Base-by-base conservation (phyloP, 2,329 filamentous ascomycete species). In the Myriosclerotinia scirpicola region DNA sequence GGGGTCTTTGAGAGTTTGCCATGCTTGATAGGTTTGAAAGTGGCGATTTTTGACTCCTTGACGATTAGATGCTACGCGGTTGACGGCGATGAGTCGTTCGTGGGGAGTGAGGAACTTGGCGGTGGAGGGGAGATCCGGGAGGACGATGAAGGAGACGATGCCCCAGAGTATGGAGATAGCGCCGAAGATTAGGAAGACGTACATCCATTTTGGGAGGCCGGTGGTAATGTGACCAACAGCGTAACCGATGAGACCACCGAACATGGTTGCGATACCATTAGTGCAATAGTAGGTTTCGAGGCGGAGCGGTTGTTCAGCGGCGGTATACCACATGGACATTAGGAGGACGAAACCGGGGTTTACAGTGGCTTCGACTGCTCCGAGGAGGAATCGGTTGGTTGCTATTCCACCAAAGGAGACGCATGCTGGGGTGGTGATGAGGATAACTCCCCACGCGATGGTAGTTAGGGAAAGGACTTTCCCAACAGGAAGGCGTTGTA, bases 111-210 rank as follows among this genome's bases (percentile, higher is more conserved):
- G 80, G 73, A 87, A 90, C 67, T 83, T 84, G 3, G 87, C 86
- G 0, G 83, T 87, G 26, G 85, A 81, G 0, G 87, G 87, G 2
- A 83, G 80, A 73, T 91, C 86, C 0, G 89, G 84, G 1, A 91
- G 79, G 52, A 85, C 74, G 69, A 85, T 81, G 76, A 84, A 82
- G 17, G 84, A 84, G 2, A 82, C 75, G 11, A 87, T 75, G 0
- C 84, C 81, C 87, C 87, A 79, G 68, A 77, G 67, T 59, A 81
- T 76, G 42, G 84, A 84, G 67, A 86, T 80, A 68, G 83, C 81
- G 1, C 84, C 81, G 71, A 86, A 85, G 68, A 87, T 85, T 20
- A 87, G 70, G 75, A 86, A 88, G 26, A 86, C 80, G 67, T 85
- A 85, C 80, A 83, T 84, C 83, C 84, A 86, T 34, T 78, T 75